Evolutionary conservation across 2,329 filamentous ascomycete genomes (phyloP).

Genomic region (Penicillium sp.): DNA sequence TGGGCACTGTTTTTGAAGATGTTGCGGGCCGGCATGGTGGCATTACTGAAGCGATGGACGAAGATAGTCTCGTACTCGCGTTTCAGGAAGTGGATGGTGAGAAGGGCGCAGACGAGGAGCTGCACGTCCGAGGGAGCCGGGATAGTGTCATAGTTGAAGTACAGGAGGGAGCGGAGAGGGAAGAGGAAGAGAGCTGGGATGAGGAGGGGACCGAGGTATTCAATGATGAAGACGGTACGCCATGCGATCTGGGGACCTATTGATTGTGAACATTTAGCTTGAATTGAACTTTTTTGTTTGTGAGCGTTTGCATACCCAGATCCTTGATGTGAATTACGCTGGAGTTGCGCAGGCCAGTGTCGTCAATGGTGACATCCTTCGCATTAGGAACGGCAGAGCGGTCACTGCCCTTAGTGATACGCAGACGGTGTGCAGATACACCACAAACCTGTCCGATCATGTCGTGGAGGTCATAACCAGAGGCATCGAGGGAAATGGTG

Average conservation of each 20-base stretch:
- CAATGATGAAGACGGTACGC: slow-evolving; percentile 91
- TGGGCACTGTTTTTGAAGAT: slow-evolving; percentile 94
- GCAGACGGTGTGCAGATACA: slow-evolving; percentile 60
- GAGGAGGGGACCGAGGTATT: slow-evolving; percentile 89
- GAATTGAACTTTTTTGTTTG: slow-evolving; percentile 17
- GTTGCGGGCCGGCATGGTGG: slow-evolving; percentile 88
- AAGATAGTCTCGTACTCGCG: slow-evolving; percentile 93
- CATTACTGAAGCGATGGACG: slow-evolving; percentile 90
- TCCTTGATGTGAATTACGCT: slow-evolving; percentile 83
- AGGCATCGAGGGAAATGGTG: slow-evolving; percentile 52
- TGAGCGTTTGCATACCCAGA: slow-evolving; percentile 63
- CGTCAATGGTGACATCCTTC: slow-evolving; percentile 52
- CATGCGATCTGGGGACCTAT: slow-evolving; percentile 87
- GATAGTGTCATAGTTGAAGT: slow-evolving; percentile 54
- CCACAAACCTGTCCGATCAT: slow-evolving; percentile 56
- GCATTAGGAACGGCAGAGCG: slow-evolving; percentile 58
- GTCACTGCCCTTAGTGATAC: slow-evolving; percentile 66
- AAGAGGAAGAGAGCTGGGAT: slow-evolving; percentile 77
- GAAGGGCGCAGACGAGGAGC: slow-evolving; percentile 70
- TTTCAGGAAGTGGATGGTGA: slow-evolving; percentile 86
- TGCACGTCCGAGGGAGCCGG: slow-evolving; percentile 65
- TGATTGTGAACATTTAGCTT: neutral
- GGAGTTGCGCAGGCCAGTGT: slow-evolving; percentile 59
- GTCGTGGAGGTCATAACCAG: slow-evolving; percentile 58
- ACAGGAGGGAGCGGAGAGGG: slow-evolving; percentile 70